Evolutionary conservation across 768 basidiomycete genomes (phyloP).

Genomic region (Pisolithus tinctorius): DNA sequence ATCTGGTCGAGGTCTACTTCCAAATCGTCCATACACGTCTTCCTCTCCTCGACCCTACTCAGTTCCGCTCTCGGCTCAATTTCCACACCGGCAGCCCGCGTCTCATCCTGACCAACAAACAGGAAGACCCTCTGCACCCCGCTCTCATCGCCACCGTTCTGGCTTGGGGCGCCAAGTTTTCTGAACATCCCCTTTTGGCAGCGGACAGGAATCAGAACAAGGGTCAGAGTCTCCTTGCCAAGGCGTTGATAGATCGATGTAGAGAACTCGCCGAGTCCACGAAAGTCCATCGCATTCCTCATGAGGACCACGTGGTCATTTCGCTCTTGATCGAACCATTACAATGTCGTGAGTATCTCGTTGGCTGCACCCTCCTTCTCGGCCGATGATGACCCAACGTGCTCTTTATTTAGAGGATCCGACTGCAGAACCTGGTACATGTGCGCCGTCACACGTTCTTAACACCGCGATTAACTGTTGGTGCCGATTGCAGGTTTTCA

Average conservation of each 20-base stretch:
- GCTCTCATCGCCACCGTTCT: conserved; percentile 80
- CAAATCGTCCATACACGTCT: conserved; percentile 86
- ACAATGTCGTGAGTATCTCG: conserved; percentile 69
- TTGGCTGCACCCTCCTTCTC: not conserved
- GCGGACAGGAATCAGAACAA: conserved; percentile 67
- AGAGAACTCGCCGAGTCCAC: conserved; percentile 82
- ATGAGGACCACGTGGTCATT: conserved; percentile 76
- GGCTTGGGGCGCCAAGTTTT: conserved; percentile 91
- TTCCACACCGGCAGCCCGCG: conserved; percentile 27
- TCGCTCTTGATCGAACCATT: conserved; percentile 76
- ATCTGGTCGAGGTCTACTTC: conserved; percentile 93
- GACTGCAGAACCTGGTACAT: conserved; percentile 60
- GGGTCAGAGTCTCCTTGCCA: conserved; percentile 72
- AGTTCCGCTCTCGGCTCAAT: conserved; percentile 70
- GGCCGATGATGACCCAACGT: conserved; percentile 4
- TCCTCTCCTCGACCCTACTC: conserved; percentile 78
- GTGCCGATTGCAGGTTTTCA: conserved; percentile 53
- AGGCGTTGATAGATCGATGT: conserved; percentile 70
- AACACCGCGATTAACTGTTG: conserved; percentile 13
- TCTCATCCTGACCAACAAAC: conserved; percentile 12
- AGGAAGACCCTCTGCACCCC: conserved; percentile 51
- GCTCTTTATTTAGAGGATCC: conserved; percentile 50
- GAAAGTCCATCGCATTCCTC: conserved; percentile 79
- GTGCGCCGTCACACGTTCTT: conserved; percentile 9
- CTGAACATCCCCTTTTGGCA: conserved; percentile 79